Percentiles rank a stretch among this genome's conserved stretches.
These are phyloP conservation scores for Coemansia interrupta DNA, from an alignment of 192 early-diverging fungal genomes.

Conservation along the genomic window DNA sequence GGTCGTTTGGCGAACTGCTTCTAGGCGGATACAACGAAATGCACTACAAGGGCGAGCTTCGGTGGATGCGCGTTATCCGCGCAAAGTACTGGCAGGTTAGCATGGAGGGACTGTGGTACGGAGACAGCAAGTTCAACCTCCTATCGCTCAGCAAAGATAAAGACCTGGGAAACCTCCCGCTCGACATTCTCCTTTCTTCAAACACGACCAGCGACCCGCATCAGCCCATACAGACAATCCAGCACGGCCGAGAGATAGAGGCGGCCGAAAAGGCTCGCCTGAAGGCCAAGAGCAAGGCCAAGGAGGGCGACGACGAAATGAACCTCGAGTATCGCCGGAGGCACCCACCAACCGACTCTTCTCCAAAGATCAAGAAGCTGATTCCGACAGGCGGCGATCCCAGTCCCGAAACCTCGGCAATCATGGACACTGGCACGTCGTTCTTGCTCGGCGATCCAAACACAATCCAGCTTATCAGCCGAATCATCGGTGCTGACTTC, in stretches of 20 bases:
- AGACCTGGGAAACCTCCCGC: conserved; percentile 31
- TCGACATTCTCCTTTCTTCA: conserved; percentile 29
- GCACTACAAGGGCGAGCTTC: conserved; percentile 55
- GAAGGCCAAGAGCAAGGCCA: conserved; percentile 29
- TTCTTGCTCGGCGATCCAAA: conserved; percentile 48
- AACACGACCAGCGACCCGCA: conserved; percentile 14
- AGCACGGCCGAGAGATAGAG: conserved; percentile 15
- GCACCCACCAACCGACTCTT: conserved; percentile 30
- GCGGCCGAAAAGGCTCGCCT: conserved; percentile 16
- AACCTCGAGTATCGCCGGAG: conserved; percentile 23
- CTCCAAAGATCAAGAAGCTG: conserved; percentile 47
- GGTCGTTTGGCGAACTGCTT: conserved; percentile 44
- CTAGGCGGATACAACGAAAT: conserved; percentile 57
- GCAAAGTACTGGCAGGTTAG: conserved; percentile 60
- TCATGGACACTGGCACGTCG: conserved; percentile 50
- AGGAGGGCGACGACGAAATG: conserved; percentile 24
- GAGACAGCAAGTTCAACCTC: conserved; percentile 47
- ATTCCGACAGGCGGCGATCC: conserved; percentile 14
- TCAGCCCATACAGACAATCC: conserved; percentile 7
- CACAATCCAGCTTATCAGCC: conserved; percentile 47
- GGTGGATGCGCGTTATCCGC: conserved; percentile 55
- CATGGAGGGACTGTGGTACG: conserved; percentile 51
- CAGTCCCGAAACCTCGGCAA: conserved; percentile 43
- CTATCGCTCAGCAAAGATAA: conserved; percentile 43
- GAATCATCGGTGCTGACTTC: conserved; percentile 53